phyloP scores from a whole-genome alignment of 2,329 filamentous ascomycete species.

The Alternaria sp. region DNA sequence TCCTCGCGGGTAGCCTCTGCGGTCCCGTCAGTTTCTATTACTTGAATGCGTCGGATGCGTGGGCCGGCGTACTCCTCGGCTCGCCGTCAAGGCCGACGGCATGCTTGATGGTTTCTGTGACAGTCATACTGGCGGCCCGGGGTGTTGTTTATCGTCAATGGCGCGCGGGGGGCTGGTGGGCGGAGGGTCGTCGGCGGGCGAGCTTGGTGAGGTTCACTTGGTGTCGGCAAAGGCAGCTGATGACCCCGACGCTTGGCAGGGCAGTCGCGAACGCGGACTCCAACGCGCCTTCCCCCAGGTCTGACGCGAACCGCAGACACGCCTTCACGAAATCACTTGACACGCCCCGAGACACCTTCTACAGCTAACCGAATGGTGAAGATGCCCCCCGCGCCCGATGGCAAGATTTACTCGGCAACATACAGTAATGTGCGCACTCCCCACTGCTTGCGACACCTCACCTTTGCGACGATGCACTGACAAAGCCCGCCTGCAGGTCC shows the following conservation, averaged over 20 bases:
- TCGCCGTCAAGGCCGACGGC: slow-evolving; percentile 54
- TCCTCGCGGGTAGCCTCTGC: slow-evolving; percentile 83
- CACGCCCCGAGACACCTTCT: slow-evolving; percentile 4
- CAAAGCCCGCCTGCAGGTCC: slow-evolving; percentile 66
- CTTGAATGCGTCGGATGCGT: slow-evolving; percentile 24
- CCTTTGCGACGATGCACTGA: slow-evolving; percentile 22
- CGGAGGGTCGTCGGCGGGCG: slow-evolving; percentile 14
- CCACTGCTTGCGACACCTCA: not conserved
- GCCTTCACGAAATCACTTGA: slow-evolving; percentile 23
- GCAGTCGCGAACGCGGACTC: slow-evolving; percentile 22
- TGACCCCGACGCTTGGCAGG: slow-evolving; percentile 24
- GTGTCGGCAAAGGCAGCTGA: slow-evolving; percentile 23
- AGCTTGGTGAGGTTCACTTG: slow-evolving; percentile 21
- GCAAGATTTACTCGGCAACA: slow-evolving; percentile 67
- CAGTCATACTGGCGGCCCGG: slow-evolving; percentile 44
- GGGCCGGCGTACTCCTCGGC: slow-evolving; percentile 37
- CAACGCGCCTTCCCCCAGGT: slow-evolving; percentile 22
- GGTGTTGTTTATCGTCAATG: slow-evolving; percentile 27
- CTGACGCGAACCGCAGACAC: slow-evolving; percentile 16
- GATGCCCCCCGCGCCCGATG: slow-evolving; percentile 48
- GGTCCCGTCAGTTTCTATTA: slow-evolving; percentile 35
- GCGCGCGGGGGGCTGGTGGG: slow-evolving; percentile 21
- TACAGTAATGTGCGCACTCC: slow-evolving; percentile 60
- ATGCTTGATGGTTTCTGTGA: slow-evolving; percentile 55
- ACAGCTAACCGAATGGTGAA: slow-evolving; percentile 19